Evolutionary conservation across 257 asterid species (phyloP).

Genomic region (Penstemon eatonii): DNA sequence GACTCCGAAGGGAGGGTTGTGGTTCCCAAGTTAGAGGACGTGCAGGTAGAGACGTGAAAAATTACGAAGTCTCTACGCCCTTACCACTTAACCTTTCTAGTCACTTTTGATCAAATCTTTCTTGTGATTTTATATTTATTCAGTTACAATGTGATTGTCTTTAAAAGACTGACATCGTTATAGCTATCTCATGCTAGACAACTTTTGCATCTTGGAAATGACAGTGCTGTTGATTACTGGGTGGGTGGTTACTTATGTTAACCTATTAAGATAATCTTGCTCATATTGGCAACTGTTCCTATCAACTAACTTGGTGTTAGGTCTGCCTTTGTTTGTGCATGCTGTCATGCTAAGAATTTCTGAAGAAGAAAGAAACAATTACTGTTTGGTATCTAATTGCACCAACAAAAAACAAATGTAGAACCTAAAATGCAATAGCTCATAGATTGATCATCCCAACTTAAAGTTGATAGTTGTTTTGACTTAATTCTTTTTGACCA

Average conservation of each 20-base stretch:
- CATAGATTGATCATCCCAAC: background rate
- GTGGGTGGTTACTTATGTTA: background rate
- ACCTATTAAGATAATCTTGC: background rate
- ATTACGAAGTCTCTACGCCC: background rate
- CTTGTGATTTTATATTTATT: background rate
- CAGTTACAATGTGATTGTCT: background rate
- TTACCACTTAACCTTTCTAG: background rate
- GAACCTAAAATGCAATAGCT: background rate
- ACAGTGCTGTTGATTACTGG: background rate
- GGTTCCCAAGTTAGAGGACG: too few relatives aligned
- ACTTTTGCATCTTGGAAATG: background rate
- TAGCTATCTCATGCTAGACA: background rate
- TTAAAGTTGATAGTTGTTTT: background rate
- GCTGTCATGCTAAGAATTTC: background rate
- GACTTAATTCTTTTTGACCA: background rate
- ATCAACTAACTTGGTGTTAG: background rate
- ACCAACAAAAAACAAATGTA: conserved; percentile 12
- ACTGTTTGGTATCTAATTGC: background rate
- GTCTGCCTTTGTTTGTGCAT: background rate
- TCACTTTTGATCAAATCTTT: too few relatives aligned
- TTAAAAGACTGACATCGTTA: background rate
- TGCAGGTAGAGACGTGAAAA: too few relatives aligned
- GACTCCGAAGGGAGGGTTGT: too few relatives aligned
- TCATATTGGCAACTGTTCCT: background rate
- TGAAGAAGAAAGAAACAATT: background rate